A percentile compares a stretch with the other conserved stretches of the same genome.
These are phyloP conservation scores for Globisporangium paddicum DNA, from an alignment of 352 stramenopile genomes.

Conservation along the genomic window DNA sequence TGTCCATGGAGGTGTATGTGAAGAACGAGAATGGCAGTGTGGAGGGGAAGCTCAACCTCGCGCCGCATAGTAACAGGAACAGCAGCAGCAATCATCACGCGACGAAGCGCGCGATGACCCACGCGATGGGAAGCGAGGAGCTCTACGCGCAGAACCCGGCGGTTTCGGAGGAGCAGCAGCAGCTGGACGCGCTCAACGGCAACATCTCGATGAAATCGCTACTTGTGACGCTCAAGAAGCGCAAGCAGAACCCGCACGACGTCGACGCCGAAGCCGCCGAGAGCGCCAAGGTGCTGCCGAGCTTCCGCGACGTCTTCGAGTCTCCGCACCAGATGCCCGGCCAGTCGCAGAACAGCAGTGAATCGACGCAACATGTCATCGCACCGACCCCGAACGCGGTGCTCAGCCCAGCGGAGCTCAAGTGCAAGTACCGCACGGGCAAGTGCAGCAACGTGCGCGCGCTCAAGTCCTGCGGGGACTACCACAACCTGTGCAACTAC, in stretches of 20 bases:
- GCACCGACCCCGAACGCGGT: conserved; percentile 6
- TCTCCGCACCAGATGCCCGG: conserved; percentile 8
- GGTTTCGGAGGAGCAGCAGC: conserved; percentile 6
- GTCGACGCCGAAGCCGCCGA: conserved; percentile 7
- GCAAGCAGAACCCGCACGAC: conserved; percentile 25
- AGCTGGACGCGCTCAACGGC: conserved; percentile 20
- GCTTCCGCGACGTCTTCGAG: conserved; percentile 65
- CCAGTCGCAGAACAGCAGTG: not conserved
- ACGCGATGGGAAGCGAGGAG: conserved; percentile 1
- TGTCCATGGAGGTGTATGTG: conserved; percentile 32
- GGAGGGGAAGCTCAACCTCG: conserved; percentile 1
- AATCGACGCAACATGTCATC: conserved; percentile 2
- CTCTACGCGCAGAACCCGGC: conserved; percentile 11
- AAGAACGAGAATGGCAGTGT: conserved; percentile 1
- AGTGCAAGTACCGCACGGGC: conserved; percentile 81
- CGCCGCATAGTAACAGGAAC: not conserved
- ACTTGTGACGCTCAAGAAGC: conserved; percentile 64
- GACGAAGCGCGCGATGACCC: conserved; percentile 1
- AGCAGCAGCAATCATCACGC: not conserved
- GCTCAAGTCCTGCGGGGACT: conserved; percentile 73
- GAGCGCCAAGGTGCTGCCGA: conserved; percentile 26
- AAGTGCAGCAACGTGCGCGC: conserved; percentile 71
- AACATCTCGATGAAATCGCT: conserved; percentile 71
- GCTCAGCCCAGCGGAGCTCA: conserved; percentile 33
- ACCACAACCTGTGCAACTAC: conserved; percentile 84